Evolutionary conservation across 345 rosid species (phyloP).

Genomic region (Cardamine occulta): DNA sequence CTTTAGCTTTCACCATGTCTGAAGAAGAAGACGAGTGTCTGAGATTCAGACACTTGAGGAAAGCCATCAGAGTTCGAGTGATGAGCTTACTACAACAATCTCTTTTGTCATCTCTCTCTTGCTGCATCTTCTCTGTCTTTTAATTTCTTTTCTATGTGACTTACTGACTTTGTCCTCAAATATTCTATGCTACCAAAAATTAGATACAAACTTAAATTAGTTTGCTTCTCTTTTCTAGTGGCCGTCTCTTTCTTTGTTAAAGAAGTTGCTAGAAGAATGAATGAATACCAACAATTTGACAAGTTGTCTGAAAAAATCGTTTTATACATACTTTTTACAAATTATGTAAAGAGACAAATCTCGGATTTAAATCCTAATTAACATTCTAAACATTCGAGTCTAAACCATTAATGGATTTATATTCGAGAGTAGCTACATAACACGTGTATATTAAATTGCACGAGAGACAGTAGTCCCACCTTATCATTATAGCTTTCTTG

Average conservation of each 20-base stretch:
- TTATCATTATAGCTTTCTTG: not conserved
- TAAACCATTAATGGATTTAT: too few species aligned
- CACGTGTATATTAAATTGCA: constrained; percentile 1
- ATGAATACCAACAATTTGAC: not conserved
- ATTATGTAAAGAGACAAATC: not conserved
- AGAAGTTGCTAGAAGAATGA: constrained; percentile 14
- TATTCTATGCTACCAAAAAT: not conserved
- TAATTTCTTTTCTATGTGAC: not conserved
- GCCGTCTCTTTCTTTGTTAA: constrained; percentile 22
- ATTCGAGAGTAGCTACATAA: not conserved
- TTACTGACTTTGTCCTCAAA: not conserved
- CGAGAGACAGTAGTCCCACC: not conserved
- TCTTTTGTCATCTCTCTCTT: constrained; percentile 21
- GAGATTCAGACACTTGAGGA: constrained; percentile 22
- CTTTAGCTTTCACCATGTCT: constrained; percentile 20
- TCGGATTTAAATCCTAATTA: not conserved
- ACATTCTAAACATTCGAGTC: not conserved
- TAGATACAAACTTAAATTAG: not conserved
- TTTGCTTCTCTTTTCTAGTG: constrained; percentile 9
- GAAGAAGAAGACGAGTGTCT: constrained; percentile 38
- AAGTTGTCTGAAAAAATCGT: not conserved
- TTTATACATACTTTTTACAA: not conserved
- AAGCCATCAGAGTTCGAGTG: constrained; percentile 22
- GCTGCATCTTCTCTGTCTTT: constrained; percentile 23
- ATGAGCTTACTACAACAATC: constrained; percentile 18